These are phyloP conservation scores for Metschnikowia gruessii DNA, from an alignment of 805 yeast species.

Conservation along the genomic window DNA sequence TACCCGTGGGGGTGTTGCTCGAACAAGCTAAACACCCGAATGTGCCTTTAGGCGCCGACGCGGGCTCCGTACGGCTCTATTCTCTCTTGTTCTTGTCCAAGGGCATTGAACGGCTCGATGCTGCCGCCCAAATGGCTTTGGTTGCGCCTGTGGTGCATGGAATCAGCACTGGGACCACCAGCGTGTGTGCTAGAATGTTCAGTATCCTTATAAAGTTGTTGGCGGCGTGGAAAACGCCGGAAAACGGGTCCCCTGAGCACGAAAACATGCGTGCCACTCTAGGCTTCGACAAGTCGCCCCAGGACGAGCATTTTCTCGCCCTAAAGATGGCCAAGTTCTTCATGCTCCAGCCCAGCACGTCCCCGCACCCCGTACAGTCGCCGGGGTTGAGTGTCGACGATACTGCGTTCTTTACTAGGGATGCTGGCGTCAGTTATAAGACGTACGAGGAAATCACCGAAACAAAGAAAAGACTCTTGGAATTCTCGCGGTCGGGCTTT, in stretches of 20 bases:
- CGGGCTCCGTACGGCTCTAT: constrained; percentile 55
- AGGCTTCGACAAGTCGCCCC: constrained; percentile 30
- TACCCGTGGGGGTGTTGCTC: constrained; percentile 64
- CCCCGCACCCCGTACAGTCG: constrained; percentile 32
- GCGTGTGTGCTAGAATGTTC: constrained; percentile 57
- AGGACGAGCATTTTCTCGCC: constrained; percentile 47
- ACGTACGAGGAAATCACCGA: constrained; percentile 40
- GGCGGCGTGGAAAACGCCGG: constrained; percentile 46
- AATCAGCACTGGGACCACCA: constrained; percentile 37
- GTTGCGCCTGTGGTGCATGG: constrained; percentile 48
- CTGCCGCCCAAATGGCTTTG: constrained; percentile 36
- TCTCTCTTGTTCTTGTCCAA: constrained; percentile 64
- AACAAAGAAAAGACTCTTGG: constrained; percentile 29
- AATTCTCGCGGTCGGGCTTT: constrained; percentile 43
- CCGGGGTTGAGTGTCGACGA: constrained; percentile 66
- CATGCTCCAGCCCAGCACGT: constrained; percentile 46
- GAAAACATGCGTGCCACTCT: constrained; percentile 33
- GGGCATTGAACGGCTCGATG: constrained; percentile 56
- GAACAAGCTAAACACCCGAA: constrained; percentile 60
- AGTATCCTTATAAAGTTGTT: constrained; percentile 56
- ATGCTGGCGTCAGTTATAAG: constrained; percentile 63
- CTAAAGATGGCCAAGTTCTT: constrained; percentile 54
- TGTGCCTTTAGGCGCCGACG: constrained; percentile 41
- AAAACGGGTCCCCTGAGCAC: constrained; percentile 44
- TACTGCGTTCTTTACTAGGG: constrained; percentile 59